Evolutionary conservation across 2,329 filamentous ascomycete species (phyloP), one percentile per base, ranked within the genome.

Genomic region (Trichoderma gracile): DNA sequence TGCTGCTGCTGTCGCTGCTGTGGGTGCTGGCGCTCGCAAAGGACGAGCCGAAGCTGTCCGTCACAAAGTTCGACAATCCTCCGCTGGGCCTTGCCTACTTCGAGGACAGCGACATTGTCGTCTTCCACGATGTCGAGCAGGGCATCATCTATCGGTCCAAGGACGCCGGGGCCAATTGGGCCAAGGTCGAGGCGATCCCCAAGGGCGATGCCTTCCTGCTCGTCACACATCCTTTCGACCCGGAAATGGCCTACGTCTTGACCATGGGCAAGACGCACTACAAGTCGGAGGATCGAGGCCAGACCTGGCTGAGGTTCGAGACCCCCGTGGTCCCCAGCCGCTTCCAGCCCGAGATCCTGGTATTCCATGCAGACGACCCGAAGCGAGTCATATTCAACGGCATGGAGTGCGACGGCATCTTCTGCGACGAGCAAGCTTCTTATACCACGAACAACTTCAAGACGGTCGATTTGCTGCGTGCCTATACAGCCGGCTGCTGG

Each of bases 361-460:
- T 81, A 69, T 99, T 97, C 78, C 92, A 98, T 77, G 92, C 92
- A 62, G 82, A 79, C 68, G 92, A 99, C 75, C 86, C 89, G 23
- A 86, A 94, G 72, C 92, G 91, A 78, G 90, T 98, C 68, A 85
- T 99, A 67, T 92, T 95, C 79, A 89, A 93, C 74, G 87, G 88
- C 73, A 86, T 89, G 81, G 81, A 87, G 67, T 93, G 90, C 74
- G 78, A 83, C 19, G 81, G 84, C 50, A 80, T 86, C 27, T 84
- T 85, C 71, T 92, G 89, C 75, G 80, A 84, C 66, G 86, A 89
- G 72, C 77, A 84, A 65, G 80, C 85, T 61, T 80, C 82, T 73
- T 97, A 97, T 75, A 98, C 95, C 3, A 88, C 84, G 15, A 89
- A 98, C 76, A 92, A 92, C 68, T 99, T 99, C 80, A 82, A 89